These are phyloP conservation scores for Lepidium aucheri DNA, from an alignment of 345 rosid genomes.

Conservation along the genomic window DNA sequence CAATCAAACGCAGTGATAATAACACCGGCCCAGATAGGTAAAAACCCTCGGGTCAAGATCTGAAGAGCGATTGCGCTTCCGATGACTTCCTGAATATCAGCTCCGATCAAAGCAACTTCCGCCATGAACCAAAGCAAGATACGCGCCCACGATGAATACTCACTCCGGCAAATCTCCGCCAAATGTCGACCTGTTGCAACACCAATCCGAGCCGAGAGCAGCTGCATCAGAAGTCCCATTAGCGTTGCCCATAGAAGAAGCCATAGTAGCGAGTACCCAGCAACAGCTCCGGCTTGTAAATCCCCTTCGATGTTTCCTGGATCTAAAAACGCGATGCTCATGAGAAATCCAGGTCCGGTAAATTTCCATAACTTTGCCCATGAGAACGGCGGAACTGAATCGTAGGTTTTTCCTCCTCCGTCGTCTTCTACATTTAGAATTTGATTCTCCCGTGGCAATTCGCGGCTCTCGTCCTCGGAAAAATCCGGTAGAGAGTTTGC, in stretches of 20 bases:
- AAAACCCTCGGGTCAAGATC: conserved; percentile 72
- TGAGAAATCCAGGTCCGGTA: conserved; percentile 90
- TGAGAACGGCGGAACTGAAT: conserved; percentile 62
- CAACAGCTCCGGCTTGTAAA: conserved; percentile 89
- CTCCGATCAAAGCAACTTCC: conserved; percentile 85
- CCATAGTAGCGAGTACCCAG: conserved; percentile 87
- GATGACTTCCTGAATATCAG: conserved; percentile 93
- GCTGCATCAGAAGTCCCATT: conserved; percentile 78
- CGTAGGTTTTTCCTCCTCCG: conserved; percentile 6
- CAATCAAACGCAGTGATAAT: conserved; percentile 81
- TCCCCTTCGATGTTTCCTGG: conserved; percentile 95
- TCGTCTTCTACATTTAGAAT: conserved; percentile 36
- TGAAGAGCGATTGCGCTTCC: conserved; percentile 91
- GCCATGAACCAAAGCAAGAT: conserved; percentile 81
- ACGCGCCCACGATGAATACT: conserved; percentile 78
- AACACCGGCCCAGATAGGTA: conserved; percentile 90
- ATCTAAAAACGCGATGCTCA: conserved; percentile 91
- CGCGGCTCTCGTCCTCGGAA: conserved; percentile 15
- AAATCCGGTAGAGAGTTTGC: conserved; percentile 9
- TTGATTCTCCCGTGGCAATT: conserved; percentile 44
- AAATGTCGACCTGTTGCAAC: conserved; percentile 81
- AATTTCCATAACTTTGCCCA: conserved; percentile 89
- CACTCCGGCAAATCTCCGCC: conserved; percentile 81
- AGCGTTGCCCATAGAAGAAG: conserved; percentile 80
- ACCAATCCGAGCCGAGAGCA: conserved; percentile 81